Conservation (phyloP, 1,139 yeast species). For the Petasospora fabianii region DNA sequence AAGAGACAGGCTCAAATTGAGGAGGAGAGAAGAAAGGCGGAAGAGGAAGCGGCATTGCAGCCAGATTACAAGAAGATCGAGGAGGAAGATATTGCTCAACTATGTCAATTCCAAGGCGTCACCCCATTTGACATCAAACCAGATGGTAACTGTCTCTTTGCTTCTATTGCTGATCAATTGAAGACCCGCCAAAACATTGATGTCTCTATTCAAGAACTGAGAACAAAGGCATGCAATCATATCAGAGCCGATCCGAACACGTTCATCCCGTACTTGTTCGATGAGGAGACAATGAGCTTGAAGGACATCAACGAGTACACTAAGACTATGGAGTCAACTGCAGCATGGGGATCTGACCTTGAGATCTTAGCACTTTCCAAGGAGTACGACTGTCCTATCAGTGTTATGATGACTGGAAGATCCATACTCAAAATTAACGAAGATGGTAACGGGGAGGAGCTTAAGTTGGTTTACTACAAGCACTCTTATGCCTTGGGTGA, state of each 20-base stretch:
- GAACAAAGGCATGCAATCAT: constrained; percentile 63
- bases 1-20: constrained; percentile 63
- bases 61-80: constrained; percentile 73
- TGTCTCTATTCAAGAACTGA: constrained; percentile 46
- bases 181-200: constrained; percentile 43
- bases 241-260: constrained; percentile 63
- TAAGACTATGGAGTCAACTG: constrained; percentile 60
- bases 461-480: constrained; percentile 76
- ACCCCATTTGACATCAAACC: constrained; percentile 68
- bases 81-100: constrained; percentile 53
- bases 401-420: constrained; percentile 73
- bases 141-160: constrained; percentile 93
- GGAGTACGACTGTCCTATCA: constrained; percentile 65
- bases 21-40: constrained; percentile 63
- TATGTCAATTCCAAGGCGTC: constrained; percentile 48
- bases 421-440: constrained; percentile 60
- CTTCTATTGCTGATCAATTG: constrained; percentile 80
- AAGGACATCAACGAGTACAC: constrained; percentile 70
- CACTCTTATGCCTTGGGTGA: constrained; percentile 90
- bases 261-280: constrained; percentile 78
- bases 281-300: constrained; percentile 62
- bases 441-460: constrained; percentile 42
- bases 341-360: constrained; percentile 96
- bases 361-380: constrained; percentile 80
- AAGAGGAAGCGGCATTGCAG: constrained; percentile 58